Evolutionary conservation across 768 basidiomycete genomes (phyloP).

Genomic region (Nevesoporus exiguus): DNA sequence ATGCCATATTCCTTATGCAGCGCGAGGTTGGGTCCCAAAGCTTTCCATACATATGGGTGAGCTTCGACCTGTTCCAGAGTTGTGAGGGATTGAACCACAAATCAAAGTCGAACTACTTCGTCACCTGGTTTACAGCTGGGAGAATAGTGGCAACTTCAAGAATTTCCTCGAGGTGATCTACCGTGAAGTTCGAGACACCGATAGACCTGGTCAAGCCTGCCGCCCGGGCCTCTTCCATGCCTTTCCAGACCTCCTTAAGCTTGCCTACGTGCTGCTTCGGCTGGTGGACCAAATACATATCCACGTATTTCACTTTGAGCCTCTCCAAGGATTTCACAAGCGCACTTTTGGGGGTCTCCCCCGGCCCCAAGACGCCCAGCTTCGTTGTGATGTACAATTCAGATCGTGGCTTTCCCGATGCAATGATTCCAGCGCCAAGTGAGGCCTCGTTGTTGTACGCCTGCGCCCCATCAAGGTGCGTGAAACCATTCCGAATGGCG

Average conservation of each 20-base stretch:
- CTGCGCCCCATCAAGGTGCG: constrained; percentile 65
- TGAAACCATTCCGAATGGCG: constrained; percentile 56
- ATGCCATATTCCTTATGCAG: constrained; percentile 37
- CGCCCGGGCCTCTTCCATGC: constrained; percentile 53
- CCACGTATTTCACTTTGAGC: constrained; percentile 53
- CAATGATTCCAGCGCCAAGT: constrained; percentile 48
- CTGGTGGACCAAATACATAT: constrained; percentile 61
- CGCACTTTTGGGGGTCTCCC: constrained; percentile 45
- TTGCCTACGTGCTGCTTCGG: constrained; percentile 38
- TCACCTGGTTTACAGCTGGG: constrained; percentile 56
- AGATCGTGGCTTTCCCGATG: constrained; percentile 48
- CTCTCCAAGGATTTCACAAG: constrained; percentile 53
- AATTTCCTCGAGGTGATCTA: constrained; percentile 41
- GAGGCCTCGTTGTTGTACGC: constrained; percentile 53
- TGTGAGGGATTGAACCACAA: neutral
- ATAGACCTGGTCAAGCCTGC: constrained; percentile 41
- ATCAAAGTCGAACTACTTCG: neutral
- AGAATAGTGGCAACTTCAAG: constrained; percentile 40
- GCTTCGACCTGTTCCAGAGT: constrained; percentile 41
- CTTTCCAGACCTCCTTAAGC: constrained; percentile 54
- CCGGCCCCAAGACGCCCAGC: constrained; percentile 33
- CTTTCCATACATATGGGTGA: constrained; percentile 51
- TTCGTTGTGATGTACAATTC: constrained; percentile 65
- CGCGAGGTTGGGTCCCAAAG: constrained; percentile 35
- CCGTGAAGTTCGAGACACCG: constrained; percentile 56